Percentiles rank a stretch among this genome's conserved stretches.
Evolutionary conservation across 805 yeast species (phyloP).

Genomic region (Cyberlindnera xylosilytica): DNA sequence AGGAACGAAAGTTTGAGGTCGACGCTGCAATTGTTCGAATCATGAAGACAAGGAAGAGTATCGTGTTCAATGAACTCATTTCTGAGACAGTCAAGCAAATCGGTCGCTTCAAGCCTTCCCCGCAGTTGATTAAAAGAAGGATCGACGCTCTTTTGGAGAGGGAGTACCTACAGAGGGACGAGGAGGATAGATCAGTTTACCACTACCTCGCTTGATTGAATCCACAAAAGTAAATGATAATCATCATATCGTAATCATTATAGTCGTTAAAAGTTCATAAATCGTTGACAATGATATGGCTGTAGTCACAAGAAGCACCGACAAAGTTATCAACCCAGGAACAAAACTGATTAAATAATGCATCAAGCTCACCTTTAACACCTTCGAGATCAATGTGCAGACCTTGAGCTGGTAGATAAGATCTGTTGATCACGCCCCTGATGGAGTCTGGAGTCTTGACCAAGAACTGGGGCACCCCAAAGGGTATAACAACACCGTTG

Average conservation of each 20-base stretch:
- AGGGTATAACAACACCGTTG: conserved; percentile 6
- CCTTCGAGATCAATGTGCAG: background rate
- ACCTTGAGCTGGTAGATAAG: conserved; percentile 15
- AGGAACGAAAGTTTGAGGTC: conserved; percentile 61
- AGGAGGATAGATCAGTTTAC: conserved; percentile 54
- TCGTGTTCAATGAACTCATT: conserved; percentile 64
- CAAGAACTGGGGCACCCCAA: conserved; percentile 12
- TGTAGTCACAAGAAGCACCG: no score
- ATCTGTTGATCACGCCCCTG: conserved; percentile 15
- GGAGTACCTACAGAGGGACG: conserved; percentile 76
- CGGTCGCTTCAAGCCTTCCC: conserved; percentile 66
- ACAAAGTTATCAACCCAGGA: conserved; percentile 7
- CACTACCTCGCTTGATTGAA: conserved; percentile 57
- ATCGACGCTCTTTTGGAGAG: conserved; percentile 74
- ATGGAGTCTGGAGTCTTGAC: conserved; percentile 18
- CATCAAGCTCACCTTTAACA: conserved; percentile 5
- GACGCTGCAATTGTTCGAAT: conserved; percentile 87
- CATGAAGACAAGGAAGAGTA: conserved; percentile 70
- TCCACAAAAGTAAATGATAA: background rate
- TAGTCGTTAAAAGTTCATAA: background rate
- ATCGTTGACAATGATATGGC: no score
- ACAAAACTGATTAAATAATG: conserved; percentile 10
- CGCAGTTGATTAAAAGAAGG: conserved; percentile 63
- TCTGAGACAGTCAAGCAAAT: conserved; percentile 62
- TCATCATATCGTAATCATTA: conserved; percentile 2